Evolutionary conservation across 2,329 filamentous ascomycete genomes (phyloP), one percentile per base, ranked within the genome.

Genomic region (Epichloe sp.): DNA sequence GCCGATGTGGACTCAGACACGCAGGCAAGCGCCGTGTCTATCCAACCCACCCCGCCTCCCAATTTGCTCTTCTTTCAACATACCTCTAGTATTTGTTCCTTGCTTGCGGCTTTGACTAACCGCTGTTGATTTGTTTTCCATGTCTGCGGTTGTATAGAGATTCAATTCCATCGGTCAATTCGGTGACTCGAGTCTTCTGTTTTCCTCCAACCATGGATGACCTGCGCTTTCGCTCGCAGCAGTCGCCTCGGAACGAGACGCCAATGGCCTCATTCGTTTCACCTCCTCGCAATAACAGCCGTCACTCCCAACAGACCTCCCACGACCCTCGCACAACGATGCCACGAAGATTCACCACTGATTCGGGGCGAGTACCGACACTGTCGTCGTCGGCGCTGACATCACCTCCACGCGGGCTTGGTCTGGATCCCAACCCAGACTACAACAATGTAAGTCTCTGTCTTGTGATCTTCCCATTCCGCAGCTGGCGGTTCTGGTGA

Each of bases 331-430:
- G 90, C 68, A 80, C 81, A 56, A 83, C 82, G 60, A 76, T 97
- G 65, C 88, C 90, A 69, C 84, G 91, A 63, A 85, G 91, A 64
- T 97, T 97, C 71, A 97, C 91, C 56, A 93, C 90, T 52, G 94
- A 95, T 71, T 83, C 87, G 71, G 77, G 88, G 69, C 78, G 89
- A 77, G 74, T 91, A 69, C 85, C 86, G 67, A 88, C 85, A 65
- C 73, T 87, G 69, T 79, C 77, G 52, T 78, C 79, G 55, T 71
- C 57, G 21, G 46, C 47, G 46, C 47, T 90, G 63, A 75, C 77
- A 40, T 66, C 70, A 45, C 72, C 72, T 59, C 70, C 72, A 59
- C 74, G 75, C 55, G 66, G 64, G 38, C 68, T 71, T 48, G 76
- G 77, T 51, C 60, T 54, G 47, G 55, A 57, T 10, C 23, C 69